Conservation (phyloP, 352 stramenopile species). For the Phytophthora crassamura region DNA sequence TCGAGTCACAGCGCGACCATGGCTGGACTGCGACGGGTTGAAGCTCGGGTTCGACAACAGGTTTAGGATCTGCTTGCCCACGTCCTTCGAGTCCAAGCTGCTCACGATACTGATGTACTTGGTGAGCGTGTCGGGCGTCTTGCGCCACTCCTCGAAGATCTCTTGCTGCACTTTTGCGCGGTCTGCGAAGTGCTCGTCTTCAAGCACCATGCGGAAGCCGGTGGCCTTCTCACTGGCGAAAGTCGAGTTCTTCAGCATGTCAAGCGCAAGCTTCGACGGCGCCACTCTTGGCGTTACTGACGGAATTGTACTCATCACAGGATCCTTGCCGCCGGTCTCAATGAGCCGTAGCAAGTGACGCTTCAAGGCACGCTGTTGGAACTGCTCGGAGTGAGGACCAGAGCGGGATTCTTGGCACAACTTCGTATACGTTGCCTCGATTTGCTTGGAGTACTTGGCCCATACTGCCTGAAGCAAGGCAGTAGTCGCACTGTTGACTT, state of each 20-base stretch:
- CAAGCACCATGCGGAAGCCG: slow-evolving; percentile 69
- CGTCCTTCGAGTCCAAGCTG: slow-evolving; percentile 67
- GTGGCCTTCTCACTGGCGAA: slow-evolving; percentile 75
- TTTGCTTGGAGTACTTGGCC: slow-evolving; percentile 64
- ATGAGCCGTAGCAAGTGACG: slow-evolving; percentile 72
- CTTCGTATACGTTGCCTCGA: slow-evolving; percentile 67
- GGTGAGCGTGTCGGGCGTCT: slow-evolving; percentile 76
- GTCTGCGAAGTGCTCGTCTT: slow-evolving; percentile 65
- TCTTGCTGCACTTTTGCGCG: slow-evolving; percentile 70
- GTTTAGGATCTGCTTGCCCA: slow-evolving; percentile 75
- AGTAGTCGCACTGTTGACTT: slow-evolving; percentile 68
- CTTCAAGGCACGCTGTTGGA: slow-evolving; percentile 76
- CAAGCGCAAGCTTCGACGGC: slow-evolving; percentile 53
- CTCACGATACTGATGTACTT: slow-evolving; percentile 84
- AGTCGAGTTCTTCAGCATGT: slow-evolving; percentile 69
- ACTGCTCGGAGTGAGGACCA: slow-evolving; percentile 71
- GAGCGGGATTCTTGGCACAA: slow-evolving; percentile 47
- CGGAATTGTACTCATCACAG: slow-evolving; percentile 53
- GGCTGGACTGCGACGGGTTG: slow-evolving; percentile 77
- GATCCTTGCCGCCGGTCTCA: slow-evolving; percentile 54
- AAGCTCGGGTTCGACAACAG: slow-evolving; percentile 75
- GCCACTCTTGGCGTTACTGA: slow-evolving; percentile 49
- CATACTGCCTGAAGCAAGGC: slow-evolving; percentile 77
- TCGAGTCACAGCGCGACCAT: slow-evolving; percentile 70
- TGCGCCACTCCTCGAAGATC: slow-evolving; percentile 74